Evolutionary conservation across 2,329 filamentous ascomycete genomes (phyloP).

Genomic region (Exophiala spinifera): DNA sequence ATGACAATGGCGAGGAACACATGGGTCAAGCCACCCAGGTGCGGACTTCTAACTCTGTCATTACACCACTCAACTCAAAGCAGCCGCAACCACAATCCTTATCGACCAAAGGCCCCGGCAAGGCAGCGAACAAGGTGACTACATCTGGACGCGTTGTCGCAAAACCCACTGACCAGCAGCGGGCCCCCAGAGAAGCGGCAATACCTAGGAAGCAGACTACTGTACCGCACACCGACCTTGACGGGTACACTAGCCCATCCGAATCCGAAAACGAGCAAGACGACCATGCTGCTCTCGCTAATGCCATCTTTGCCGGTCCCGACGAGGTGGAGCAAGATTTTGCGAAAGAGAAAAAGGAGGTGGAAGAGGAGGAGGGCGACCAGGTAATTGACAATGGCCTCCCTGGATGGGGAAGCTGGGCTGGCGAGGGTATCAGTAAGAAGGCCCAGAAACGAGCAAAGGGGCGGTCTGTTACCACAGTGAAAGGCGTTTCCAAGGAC

Average conservation of each 20-base stretch:
- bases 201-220: conserved; percentile 22
- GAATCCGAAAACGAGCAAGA: conserved; percentile 43
- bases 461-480: conserved; percentile 47
- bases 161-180: neutral
- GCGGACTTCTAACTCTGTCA: conserved; percentile 6
- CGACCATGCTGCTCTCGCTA: conserved; percentile 61
- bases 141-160: neutral
- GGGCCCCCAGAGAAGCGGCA: neutral
- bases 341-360: conserved; percentile 70
- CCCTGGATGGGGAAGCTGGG: conserved; percentile 92
- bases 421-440: conserved; percentile 75
- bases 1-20: conserved; percentile 34
- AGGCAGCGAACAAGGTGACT: neutral
- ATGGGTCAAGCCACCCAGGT: conserved; percentile 1
- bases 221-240: conserved; percentile 19
- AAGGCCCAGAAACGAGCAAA: conserved; percentile 57
- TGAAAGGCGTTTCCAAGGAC: conserved; percentile 69
- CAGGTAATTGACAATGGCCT: conserved; percentile 79
- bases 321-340: conserved; percentile 69
- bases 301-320: conserved; percentile 75
- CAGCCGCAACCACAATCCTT: no score
- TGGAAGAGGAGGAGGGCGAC: conserved; percentile 73
- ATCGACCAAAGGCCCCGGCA: no score
- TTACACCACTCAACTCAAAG: conserved; percentile 2
- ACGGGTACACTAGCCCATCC: conserved; percentile 24